phyloP scores from a whole-genome alignment of 257 asterid species.

The Cruciata laevipes region DNA sequence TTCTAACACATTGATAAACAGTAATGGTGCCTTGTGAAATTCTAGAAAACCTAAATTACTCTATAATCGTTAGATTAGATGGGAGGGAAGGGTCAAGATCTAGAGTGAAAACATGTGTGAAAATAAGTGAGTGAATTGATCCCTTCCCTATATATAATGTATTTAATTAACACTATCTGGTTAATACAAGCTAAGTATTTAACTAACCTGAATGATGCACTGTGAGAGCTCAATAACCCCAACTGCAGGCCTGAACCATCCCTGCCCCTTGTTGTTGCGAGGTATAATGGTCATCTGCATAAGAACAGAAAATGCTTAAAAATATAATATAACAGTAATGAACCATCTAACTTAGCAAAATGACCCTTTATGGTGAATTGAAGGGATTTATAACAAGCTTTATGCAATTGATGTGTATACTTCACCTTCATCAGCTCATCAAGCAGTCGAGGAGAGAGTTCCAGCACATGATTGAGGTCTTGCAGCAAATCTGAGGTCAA shows the following conservation, averaged over 20 bases:
- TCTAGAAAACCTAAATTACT: too few species aligned
- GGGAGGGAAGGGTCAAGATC: too few species aligned
- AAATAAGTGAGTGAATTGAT: too few species aligned
- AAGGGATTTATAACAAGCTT: not conserved
- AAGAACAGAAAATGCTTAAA: not conserved
- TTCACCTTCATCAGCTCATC: slow-evolving; percentile 84
- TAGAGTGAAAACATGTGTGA: too few species aligned
- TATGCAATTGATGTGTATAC: not conserved
- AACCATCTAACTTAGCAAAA: not conserved
- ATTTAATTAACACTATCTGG: slow-evolving; percentile 4
- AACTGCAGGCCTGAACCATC: slow-evolving; percentile 87
- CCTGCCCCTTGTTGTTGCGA: slow-evolving; percentile 68
- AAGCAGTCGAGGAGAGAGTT: slow-evolving; percentile 69
- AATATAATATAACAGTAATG: not conserved
- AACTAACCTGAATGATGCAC: slow-evolving; percentile 71
- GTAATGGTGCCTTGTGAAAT: too few species aligned
- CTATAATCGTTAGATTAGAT: too few species aligned
- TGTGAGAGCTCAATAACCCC: slow-evolving; percentile 89
- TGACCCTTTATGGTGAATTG: not conserved
- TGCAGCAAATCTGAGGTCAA: slow-evolving; percentile 58
- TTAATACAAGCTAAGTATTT: not conserved
- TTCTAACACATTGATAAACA: too few species aligned
- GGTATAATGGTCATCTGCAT: slow-evolving; percentile 81
- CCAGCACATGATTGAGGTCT: slow-evolving; percentile 62
- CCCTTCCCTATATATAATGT: too few species aligned